Base-by-base conservation (phyloP, 2,329 filamentous ascomycete genomes). In the Xylariaceae sp. region DNA sequence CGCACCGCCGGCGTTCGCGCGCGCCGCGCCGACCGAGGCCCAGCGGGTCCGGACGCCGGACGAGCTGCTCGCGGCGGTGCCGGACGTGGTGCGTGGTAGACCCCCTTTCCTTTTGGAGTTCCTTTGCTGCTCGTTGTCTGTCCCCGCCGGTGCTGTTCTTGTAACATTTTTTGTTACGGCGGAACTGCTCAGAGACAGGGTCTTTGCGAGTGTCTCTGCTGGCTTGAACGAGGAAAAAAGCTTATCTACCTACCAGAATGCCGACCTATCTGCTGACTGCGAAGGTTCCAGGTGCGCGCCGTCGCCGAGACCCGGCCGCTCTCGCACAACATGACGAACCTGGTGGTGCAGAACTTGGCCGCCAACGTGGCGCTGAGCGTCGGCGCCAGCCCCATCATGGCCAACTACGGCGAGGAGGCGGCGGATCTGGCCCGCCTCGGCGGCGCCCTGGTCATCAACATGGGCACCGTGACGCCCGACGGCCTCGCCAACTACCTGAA, bases 271-370 rank as follows among this genome's bases (percentile, higher is more conserved):
- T n/a, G n/a, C n/a, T n/a, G n/a, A n/a, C n/a, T n/a, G n/a, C n/a
- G n/a, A n/a, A n/a, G n/a, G n/a, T n/a, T n/a, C n/a, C n/a, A n/a
- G n/a, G n/a, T n/a, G n/a, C 65, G 64, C 38, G 66, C 68, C 5
- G 72, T 94, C 30, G 74, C 74, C 5, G 56, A 65, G 3, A 67
- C 61, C 27, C 80, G 74, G 36, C 88, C 89, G 0, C 69, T 96
- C 15, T 83, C 83, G 32, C 90, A 96, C 62, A 95, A 94, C 61
- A 96, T 96, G 86, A 96, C 92, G 33, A 96, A 96, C 56, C 70
- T 89, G 33, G 90, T 96, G 0, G 90, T 95, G 15, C 88, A 94
- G 52, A 94, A 95, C 61, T 84, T 96, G 51, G 85, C 89, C 12
- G 90, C 92, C 33, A 95, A 94, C 52, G 81, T 95, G 3, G 87